Base-by-base conservation (phyloP, 2,329 filamentous ascomycete genomes). In the Hypoxylon sp. region DNA sequence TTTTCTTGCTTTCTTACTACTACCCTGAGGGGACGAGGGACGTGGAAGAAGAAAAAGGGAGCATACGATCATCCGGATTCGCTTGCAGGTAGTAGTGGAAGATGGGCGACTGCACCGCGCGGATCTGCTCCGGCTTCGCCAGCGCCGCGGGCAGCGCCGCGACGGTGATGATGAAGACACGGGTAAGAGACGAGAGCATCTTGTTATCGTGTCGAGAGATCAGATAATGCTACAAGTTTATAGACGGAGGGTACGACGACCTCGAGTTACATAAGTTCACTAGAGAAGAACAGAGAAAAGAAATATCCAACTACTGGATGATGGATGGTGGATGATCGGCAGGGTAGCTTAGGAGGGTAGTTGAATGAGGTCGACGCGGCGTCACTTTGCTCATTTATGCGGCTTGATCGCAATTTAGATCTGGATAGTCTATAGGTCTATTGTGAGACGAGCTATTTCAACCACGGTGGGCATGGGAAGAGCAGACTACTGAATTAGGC, bases 71-170 rank as follows among this genome's bases (percentile, higher is more conserved):
- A 40, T 75, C 71, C 4, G 78, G 72, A 51, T 75, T 74, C 2
- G 76, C 72, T 67, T 83, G 81, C 3, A 84, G 73, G 62, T 84
- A 83, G 18, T 79, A 74, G 65, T 84, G 81, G 61, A 78, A 83
- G 53, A 83, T 78, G 2, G 82, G 81, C 5, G 75, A 73, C 53
- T 73, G 70, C 7, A 83, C 80, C 31, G 77, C 77, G 27, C 81
- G 79, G 58, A 83, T 81, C 65, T 80, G 78, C 67, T 80, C 77
- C 10, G 79, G 72, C 48, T 79, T 80, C 37, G 75, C 74, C 5
- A 69, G 55, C n/a, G 68, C 67, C 11, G 57, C 20, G 7, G 55
- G 33, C 3, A 59, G 43, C 21, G 55, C 58, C 8, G 53, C 55
- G 40, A 47, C 60, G 21, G 47, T 20, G 50, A 53, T n/a, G n/a